A percentile compares a stretch with the other conserved stretches of the same genome.
Evolutionary conservation across 2,329 filamentous ascomycete genomes (phyloP).

Genomic region (Aspergillus phoenicis): DNA sequence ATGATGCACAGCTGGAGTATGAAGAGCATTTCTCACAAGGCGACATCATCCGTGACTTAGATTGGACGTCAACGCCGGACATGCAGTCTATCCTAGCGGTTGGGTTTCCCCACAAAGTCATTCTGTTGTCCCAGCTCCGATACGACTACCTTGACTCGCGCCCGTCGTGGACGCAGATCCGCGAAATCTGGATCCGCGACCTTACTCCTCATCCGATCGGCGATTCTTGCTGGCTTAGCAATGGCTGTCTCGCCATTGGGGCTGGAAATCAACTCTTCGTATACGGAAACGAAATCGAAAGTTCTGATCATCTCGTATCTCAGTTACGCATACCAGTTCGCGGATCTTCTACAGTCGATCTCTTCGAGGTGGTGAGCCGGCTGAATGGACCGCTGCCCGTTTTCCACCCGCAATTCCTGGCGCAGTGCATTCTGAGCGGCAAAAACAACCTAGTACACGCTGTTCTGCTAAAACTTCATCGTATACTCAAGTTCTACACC

Average conservation of each 20-base stretch:
- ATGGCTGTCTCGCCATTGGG: conserved; percentile 82
- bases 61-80: conserved; percentile 92
- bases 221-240: conserved; percentile 86
- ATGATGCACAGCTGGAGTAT: conserved; percentile 78
- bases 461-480: conserved; percentile 71
- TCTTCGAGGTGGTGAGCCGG: conserved; percentile 79
- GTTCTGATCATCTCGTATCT: conserved; percentile 62
- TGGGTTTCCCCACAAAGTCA: conserved; percentile 83
- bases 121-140: conserved; percentile 81
- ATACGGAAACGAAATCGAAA: conserved; percentile 73
- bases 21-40: conserved; percentile 72
- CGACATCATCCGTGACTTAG: conserved; percentile 79
- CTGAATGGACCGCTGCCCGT: conserved; percentile 85
- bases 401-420: conserved; percentile 89
- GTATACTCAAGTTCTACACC: conserved; percentile 78
- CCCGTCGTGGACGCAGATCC: conserved; percentile 84
- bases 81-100: conserved; percentile 86
- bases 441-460: conserved; percentile 72
- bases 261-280: conserved; percentile 90
- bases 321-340: conserved; percentile 54
- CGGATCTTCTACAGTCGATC: conserved; percentile 60
- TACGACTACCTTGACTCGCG: conserved; percentile 89
- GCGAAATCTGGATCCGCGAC: conserved; percentile 78
- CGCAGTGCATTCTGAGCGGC: conserved; percentile 81
- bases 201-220: conserved; percentile 88